Evolutionary conservation across 148 eudicot genomes (phyloP).

Genomic region (Rheum nobile): DNA sequence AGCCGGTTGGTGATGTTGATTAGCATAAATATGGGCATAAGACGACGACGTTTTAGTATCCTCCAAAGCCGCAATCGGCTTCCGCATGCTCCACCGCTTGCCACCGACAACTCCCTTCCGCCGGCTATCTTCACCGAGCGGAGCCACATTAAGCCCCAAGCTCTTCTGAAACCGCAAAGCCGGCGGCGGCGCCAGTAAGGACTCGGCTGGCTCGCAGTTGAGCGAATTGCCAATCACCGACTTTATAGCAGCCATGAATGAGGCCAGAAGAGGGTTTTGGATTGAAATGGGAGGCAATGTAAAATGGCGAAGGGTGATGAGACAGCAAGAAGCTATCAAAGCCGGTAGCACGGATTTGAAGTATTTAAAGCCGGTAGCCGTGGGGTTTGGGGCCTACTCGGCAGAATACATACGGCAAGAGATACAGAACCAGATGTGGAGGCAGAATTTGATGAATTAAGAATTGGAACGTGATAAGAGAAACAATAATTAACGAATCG

Average conservation of each 20-base stretch:
- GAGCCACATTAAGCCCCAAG: slow-evolving; percentile 5
- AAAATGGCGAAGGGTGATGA: not conserved
- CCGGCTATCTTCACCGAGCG: not conserved
- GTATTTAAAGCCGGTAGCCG: not conserved
- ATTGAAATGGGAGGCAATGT: not conserved
- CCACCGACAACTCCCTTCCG: slow-evolving; percentile 8
- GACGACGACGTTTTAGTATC: slow-evolving; percentile 20
- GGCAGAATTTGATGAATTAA: not conserved
- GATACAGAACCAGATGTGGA: not conserved
- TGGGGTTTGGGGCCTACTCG: slow-evolving; percentile 1
- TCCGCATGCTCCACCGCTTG: slow-evolving; percentile 13
- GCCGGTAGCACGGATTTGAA: not conserved
- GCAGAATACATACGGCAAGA: not conserved
- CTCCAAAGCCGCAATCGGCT: slow-evolving; percentile 25
- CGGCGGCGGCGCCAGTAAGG: not conserved
- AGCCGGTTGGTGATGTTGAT: no score
- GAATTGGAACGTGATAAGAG: not conserved
- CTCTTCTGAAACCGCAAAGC: not conserved
- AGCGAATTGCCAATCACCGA: not conserved
- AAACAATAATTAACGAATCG: not conserved
- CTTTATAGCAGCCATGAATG: slow-evolving; percentile 14
- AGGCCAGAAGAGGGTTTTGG: not conserved
- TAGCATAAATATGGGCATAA: no score
- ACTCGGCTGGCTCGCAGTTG: not conserved
- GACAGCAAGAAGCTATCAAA: not conserved